A percentile compares a stretch with the other conserved stretches of the same genome.
phyloP scores from a whole-genome alignment of 768 basidiomycete genomes.

The Lentinus tigrinus region DNA sequence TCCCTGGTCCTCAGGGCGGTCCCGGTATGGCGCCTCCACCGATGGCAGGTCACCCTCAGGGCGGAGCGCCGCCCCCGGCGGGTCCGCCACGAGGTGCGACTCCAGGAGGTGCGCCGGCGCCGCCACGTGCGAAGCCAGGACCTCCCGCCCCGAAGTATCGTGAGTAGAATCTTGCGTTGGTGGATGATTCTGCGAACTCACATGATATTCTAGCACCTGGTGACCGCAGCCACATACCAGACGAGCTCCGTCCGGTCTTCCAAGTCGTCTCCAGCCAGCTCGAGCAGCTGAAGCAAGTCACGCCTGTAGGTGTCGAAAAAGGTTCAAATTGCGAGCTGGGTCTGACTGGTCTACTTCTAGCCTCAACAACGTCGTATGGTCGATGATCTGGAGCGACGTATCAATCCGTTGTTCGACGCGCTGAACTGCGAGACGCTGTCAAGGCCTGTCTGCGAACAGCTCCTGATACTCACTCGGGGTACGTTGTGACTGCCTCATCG shows the following conservation, averaged over 20 bases:
- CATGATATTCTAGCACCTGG: slow-evolving; percentile 62
- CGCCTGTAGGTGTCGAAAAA: slow-evolving; percentile 56
- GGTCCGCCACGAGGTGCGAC: slow-evolving; percentile 27
- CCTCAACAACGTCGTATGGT: slow-evolving; percentile 80
- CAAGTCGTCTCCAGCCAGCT: slow-evolving; percentile 64
- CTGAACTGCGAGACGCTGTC: slow-evolving; percentile 87
- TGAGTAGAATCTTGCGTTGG: slow-evolving; percentile 31
- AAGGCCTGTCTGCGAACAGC: slow-evolving; percentile 63
- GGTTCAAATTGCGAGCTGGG: background rate
- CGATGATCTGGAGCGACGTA: slow-evolving; percentile 83
- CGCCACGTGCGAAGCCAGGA: slow-evolving; percentile 36
- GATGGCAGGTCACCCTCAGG: slow-evolving; percentile 21
- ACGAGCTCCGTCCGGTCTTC: slow-evolving; percentile 61
- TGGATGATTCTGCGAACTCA: slow-evolving; percentile 5
- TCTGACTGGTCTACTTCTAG: slow-evolving; percentile 35
- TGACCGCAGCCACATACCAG: slow-evolving; percentile 90
- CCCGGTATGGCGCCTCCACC: slow-evolving; percentile 7
- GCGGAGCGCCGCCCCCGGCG: slow-evolving; percentile 27
- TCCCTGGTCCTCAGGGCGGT: slow-evolving; percentile 3
- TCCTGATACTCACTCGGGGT: slow-evolving; percentile 76
- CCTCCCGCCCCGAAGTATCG: slow-evolving; percentile 58
- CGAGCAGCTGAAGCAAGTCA: slow-evolving; percentile 65
- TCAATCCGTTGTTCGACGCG: slow-evolving; percentile 87
- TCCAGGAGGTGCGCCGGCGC: slow-evolving; percentile 21
- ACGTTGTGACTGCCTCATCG: slow-evolving; percentile 12